Base-by-base conservation (phyloP, 1,284 basidiomycete genomes). In the Golubevia pallescens region DNA sequence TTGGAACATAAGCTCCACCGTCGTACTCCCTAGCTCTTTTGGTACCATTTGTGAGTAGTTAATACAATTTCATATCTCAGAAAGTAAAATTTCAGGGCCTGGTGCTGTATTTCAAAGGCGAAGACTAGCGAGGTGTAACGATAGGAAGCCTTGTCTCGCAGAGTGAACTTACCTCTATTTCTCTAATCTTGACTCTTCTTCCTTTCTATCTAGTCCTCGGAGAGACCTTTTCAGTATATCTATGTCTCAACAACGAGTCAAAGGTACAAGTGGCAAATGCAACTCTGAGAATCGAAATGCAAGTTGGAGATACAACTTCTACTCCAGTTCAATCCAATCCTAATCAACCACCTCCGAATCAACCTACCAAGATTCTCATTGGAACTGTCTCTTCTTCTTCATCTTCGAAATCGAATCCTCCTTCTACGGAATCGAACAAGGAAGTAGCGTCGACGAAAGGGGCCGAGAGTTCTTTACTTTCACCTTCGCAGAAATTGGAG, bases 221-320 rank as follows among this genome's bases (percentile, higher is more conserved):
- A 19, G 75, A 77, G 55, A 70, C 68, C 10, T 77, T 77, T 38
- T 63, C 67, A 21, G 67, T 69, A 2, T 77, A 77, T 53, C 69
- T 77, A 5, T 77, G 75, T 51, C 66, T 75, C 1, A 67, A 73
- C 24, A 77, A 77, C 42, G 75, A 77, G 42, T 51, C 59, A 1
- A 21, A 23, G 3, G 34, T 57, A 2, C 53, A 59, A 0, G 67
- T 77, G 1, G 60, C 69, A 2, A 69, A 72, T n/a, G 70, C 73
- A 0, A 62, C 58, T n/a, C 56, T 77, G 10, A 60, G 65, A 6
- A 65, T 75, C 2, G 75, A 77, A 62, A 77, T 77, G 67, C 75
- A 77, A 1, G 55, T 62, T 1, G 69, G 16, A 62, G 2, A 28
- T 61, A 3, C 20, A 48, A 21, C 16, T 21, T 0, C 13, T 53